Evolutionary conservation across 805 yeast genomes (phyloP).

Genomic region (Blastobotrys americana): DNA sequence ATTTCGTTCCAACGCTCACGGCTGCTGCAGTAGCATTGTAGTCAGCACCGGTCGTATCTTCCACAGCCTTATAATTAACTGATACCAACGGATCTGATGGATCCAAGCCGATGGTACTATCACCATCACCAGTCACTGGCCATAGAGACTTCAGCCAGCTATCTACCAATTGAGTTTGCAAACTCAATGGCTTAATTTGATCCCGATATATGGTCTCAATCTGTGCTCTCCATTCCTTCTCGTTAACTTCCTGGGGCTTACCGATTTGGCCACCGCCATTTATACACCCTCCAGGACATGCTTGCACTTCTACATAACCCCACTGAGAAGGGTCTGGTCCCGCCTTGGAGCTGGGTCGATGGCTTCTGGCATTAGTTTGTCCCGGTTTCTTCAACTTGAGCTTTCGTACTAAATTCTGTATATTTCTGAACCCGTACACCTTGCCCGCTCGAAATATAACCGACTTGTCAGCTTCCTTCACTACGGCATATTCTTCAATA

Average conservation of each 20-base stretch:
- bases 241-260: constrained; percentile 27
- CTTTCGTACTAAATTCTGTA: constrained; percentile 86
- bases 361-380: constrained; percentile 18
- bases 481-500: constrained; percentile 58
- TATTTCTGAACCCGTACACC: constrained; percentile 88
- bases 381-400: constrained; percentile 41
- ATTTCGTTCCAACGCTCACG: neutral
- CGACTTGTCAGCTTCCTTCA: constrained; percentile 30
- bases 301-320: constrained; percentile 92
- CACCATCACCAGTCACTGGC: too few relatives aligned
- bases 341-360: constrained; percentile 11
- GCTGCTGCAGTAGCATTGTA: neutral
- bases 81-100: neutral
- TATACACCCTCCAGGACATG: constrained; percentile 96
- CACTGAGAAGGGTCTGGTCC: constrained; percentile 54
- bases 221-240: constrained; percentile 29
- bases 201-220: constrained; percentile 33
- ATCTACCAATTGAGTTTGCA: too few relatives aligned
- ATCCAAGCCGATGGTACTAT: too few relatives aligned
- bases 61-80: neutral
- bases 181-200: too few relatives aligned
- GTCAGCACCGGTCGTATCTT: neutral
- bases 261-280: constrained; percentile 93
- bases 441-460: constrained; percentile 51
- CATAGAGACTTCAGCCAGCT: too few relatives aligned